These are phyloP conservation scores for Saccharomycopsis fodiens DNA, from an alignment of 805 yeast species.

Conservation along the genomic window DNA sequence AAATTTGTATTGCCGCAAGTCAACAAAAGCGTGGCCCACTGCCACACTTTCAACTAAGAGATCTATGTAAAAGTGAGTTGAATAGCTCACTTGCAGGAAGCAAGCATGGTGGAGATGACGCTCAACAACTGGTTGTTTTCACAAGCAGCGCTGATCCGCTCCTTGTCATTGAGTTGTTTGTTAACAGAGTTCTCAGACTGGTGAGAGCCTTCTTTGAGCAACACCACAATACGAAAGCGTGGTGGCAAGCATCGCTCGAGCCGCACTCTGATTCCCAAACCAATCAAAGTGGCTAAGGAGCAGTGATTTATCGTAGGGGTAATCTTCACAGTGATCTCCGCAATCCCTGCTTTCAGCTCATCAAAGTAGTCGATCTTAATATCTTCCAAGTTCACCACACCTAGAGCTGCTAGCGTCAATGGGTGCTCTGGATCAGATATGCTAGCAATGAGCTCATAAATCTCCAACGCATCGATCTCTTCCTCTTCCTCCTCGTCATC, in stretches of 20 bases:
- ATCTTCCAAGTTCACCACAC: constrained; percentile 83
- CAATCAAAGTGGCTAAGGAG: constrained; percentile 90
- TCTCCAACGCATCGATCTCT: constrained; percentile 78
- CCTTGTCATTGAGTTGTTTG: constrained; percentile 94
- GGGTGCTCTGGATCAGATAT: constrained; percentile 99
- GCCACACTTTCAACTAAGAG: too few relatives aligned
- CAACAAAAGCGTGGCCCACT: too few relatives aligned
- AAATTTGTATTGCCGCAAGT: too few relatives aligned
- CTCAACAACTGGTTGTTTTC: constrained; percentile 86
- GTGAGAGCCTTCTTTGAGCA: constrained; percentile 86
- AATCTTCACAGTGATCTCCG: constrained; percentile 72
- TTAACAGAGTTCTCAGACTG: constrained; percentile 95
- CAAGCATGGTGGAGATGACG: constrained; percentile 89
- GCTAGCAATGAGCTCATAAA: constrained; percentile 75
- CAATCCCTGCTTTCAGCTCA: constrained; percentile 37
- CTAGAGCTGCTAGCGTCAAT: constrained; percentile 83
- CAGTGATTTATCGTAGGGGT: constrained; percentile 99
- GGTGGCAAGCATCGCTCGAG: constrained; percentile 84
- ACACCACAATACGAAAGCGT: constrained; percentile 68
- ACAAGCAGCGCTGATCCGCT: constrained; percentile 97
- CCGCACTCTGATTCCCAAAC: constrained; percentile 88
- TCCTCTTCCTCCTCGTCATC: constrained; percentile 29
- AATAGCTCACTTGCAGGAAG: constrained; percentile 63
- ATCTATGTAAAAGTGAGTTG: too few relatives aligned
- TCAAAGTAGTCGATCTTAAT: constrained; percentile 46